Evolutionary conservation across 129 eudicot species (phyloP).

Genomic region (Sambucus nigra): DNA sequence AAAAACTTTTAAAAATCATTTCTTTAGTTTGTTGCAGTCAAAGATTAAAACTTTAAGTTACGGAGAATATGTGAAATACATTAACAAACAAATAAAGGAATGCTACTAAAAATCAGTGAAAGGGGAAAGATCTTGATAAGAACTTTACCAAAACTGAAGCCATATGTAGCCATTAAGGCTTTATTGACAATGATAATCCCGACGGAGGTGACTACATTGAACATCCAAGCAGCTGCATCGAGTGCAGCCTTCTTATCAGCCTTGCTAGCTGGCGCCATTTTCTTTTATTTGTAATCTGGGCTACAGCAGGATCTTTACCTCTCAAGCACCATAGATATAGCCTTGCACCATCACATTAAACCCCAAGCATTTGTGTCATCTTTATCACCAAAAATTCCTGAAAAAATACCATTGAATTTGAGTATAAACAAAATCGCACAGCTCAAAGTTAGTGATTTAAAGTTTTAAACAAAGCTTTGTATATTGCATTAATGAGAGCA

Average conservation of each 20-base stretch:
- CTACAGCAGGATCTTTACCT: slow-evolving; percentile 30
- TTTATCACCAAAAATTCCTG: slow-evolving; percentile 20
- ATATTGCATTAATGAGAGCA: background rate
- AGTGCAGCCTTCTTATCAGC: slow-evolving; percentile 78
- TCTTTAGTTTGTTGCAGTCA: too few species aligned
- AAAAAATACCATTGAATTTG: background rate
- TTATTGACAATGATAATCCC: slow-evolving; percentile 87
- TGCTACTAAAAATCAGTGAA: background rate
- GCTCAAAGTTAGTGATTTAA: slow-evolving; percentile 4
- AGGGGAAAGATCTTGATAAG: background rate
- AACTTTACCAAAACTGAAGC: slow-evolving; percentile 68
- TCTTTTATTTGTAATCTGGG: slow-evolving; percentile 10
- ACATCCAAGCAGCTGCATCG: slow-evolving; percentile 82
- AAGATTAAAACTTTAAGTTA: too few species aligned
- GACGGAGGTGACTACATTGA: slow-evolving; percentile 88
- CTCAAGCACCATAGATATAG: slow-evolving; percentile 22
- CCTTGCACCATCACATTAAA: slow-evolving; percentile 29
- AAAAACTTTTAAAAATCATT: too few species aligned
- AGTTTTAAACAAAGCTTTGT: background rate
- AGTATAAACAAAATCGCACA: slow-evolving; percentile 15
- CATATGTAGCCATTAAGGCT: slow-evolving; percentile 83
- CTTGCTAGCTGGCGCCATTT: slow-evolving; percentile 79
- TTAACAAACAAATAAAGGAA: background rate
- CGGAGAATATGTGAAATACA: too few species aligned
- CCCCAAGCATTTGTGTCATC: slow-evolving; percentile 10